Percentiles rank a stretch among this genome's conserved stretches.
phyloP scores from a whole-genome alignment of 2,329 filamentous ascomycete species.

The Xylaria digitata region DNA sequence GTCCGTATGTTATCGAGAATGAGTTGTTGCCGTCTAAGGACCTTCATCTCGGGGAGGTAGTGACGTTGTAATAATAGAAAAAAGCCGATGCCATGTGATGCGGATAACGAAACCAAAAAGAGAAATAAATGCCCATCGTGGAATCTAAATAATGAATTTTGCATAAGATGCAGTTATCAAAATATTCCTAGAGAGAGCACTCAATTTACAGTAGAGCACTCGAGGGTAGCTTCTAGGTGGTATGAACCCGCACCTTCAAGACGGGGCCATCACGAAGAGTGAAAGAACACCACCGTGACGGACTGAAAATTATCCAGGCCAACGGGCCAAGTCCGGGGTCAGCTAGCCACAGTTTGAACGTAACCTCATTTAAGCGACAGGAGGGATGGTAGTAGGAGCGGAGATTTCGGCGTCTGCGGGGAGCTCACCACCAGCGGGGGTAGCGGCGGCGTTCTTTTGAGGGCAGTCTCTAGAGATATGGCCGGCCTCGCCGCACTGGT shows the following conservation, averaged over 20 bases:
- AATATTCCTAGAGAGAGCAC: constrained; percentile 12
- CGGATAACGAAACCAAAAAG: constrained; percentile 24
- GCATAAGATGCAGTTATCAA: constrained; percentile 24
- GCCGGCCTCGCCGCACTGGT: constrained; percentile 93
- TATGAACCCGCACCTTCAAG: constrained; percentile 8
- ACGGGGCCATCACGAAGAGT: constrained; percentile 8
- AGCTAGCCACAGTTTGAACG: constrained; percentile 21
- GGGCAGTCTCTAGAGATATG: constrained; percentile 97
- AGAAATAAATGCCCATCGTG: constrained; percentile 20
- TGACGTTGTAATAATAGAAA: constrained; percentile 12
- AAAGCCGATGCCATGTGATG: constrained; percentile 26
- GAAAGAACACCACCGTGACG: constrained; percentile 7
- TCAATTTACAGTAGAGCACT: neutral
- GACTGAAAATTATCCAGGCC: constrained; percentile 19
- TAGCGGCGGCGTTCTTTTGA: constrained; percentile 65
- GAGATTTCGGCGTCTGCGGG: constrained; percentile 47
- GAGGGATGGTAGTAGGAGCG: constrained; percentile 45
- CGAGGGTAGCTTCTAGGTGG: constrained; percentile 7
- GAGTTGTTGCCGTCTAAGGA: constrained; percentile 5
- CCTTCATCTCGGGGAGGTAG: constrained; percentile 13
- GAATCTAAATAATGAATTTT: constrained; percentile 25
- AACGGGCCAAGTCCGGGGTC: constrained; percentile 9
- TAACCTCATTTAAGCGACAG: constrained; percentile 47
- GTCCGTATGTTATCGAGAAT: constrained; percentile 10
- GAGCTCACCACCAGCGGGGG: constrained; percentile 52